Conservation (phyloP, 768 basidiomycete species). For the Pleurotus salmoneostramineus region DNA sequence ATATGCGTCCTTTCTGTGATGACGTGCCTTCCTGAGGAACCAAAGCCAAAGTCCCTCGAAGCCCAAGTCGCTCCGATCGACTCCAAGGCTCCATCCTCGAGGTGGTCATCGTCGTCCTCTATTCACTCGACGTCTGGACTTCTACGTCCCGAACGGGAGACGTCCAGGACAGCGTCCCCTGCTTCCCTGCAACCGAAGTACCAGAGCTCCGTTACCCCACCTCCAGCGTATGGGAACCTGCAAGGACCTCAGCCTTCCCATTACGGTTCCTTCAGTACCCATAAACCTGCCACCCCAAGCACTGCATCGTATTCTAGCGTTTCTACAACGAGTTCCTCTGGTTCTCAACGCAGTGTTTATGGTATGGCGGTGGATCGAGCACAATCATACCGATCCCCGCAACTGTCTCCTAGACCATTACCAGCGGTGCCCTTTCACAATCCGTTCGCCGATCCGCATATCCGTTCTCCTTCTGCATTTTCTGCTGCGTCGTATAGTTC, state of each 20-base stretch:
- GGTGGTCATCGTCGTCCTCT: constrained; percentile 3
- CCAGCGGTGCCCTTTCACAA: constrained; percentile 10
- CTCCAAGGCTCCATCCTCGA: background rate
- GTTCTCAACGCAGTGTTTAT: background rate
- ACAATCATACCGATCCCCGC: background rate
- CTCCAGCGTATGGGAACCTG: background rate
- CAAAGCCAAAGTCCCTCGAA: constrained; percentile 18
- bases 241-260: background rate
- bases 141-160: background rate
- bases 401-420: background rate
- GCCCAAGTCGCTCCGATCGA: constrained; percentile 13
- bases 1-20: constrained; percentile 23
- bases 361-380: background rate
- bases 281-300: constrained; percentile 10
- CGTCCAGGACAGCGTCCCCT: no score
- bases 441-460: constrained; percentile 17
- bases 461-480: constrained; percentile 12
- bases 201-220: background rate
- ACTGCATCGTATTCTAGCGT: constrained; percentile 9
- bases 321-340: constrained; percentile 4
- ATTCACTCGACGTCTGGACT: constrained; percentile 9
- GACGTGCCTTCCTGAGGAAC: constrained; percentile 23
- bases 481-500: constrained; percentile 6
- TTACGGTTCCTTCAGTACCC: constrained; percentile 7
- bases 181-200: background rate